phyloP scores from a whole-genome alignment of 495 filamentous ascomycete species.

The Physcia stellaris region DNA sequence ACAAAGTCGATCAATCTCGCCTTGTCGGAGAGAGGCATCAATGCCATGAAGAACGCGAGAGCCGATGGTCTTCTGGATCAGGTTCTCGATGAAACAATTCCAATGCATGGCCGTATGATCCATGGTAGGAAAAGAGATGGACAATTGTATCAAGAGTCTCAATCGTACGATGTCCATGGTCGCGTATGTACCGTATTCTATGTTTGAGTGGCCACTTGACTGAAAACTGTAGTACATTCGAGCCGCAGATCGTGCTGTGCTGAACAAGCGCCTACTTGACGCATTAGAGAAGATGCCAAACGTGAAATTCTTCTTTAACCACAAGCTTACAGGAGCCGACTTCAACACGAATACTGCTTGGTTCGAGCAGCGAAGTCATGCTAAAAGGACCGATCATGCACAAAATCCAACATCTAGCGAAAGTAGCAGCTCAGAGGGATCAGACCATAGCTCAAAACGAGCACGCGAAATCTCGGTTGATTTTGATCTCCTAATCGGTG shows the following conservation, averaged over 20 bases:
- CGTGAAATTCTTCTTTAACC: conserved; percentile 79
- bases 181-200: conserved; percentile 38
- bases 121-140: conserved; percentile 56
- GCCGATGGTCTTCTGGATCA: conserved; percentile 52
- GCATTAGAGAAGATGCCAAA: conserved; percentile 70
- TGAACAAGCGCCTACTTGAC: conserved; percentile 81
- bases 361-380: conserved; percentile 50
- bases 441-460: conserved; percentile 15
- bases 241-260: conserved; percentile 57
- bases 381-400: conserved; percentile 19
- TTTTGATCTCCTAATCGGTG: conserved; percentile 93
- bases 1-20: conserved; percentile 96
- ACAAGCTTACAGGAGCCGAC: conserved; percentile 80
- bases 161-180: conserved; percentile 83
- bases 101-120: conserved; percentile 97
- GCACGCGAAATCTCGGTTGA: conserved; percentile 50
- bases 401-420: not conserved
- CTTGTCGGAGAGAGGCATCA: conserved; percentile 87
- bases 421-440: conserved; percentile 1
- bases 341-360: conserved; percentile 67
- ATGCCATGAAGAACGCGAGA: conserved; percentile 57
- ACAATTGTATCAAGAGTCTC: conserved; percentile 58
- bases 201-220: conserved; percentile 1
- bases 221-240: conserved; percentile 27
- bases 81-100: conserved; percentile 64